A percentile compares a stretch with the other conserved stretches of the same genome.
Evolutionary conservation across 352 stramenopile genomes (phyloP).

Genomic region (Paralagenidium karlingii): DNA sequence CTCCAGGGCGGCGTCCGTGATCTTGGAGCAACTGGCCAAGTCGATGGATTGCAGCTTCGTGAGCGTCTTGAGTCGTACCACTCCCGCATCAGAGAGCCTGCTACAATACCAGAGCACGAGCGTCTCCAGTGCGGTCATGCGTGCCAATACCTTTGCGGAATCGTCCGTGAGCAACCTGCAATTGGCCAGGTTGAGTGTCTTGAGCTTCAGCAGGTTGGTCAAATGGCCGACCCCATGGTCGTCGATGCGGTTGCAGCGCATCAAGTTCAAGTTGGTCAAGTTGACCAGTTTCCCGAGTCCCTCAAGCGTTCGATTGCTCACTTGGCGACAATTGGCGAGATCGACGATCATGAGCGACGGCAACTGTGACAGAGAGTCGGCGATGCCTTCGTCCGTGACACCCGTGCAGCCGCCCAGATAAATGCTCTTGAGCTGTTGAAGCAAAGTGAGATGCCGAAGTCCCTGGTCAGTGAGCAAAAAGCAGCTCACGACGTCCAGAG

Average conservation of each 20-base stretch:
- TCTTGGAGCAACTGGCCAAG: conserved; percentile 55
- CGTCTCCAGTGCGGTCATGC: conserved; percentile 34
- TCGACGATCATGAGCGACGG: conserved; percentile 43
- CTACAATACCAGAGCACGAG: conserved; percentile 79
- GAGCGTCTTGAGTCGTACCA: conserved; percentile 21
- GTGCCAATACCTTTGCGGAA: conserved; percentile 19
- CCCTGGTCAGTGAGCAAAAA: conserved; percentile 51
- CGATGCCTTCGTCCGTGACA: conserved; percentile 45
- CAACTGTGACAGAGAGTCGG: conserved; percentile 19
- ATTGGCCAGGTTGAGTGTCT: conserved; percentile 68
- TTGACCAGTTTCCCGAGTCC: conserved; percentile 38
- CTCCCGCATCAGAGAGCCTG: conserved; percentile 59
- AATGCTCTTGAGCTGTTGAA: conserved; percentile 41
- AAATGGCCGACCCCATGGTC: conserved; percentile 35
- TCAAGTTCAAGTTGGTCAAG: conserved; percentile 64
- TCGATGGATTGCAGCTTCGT: conserved; percentile 51
- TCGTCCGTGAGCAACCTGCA: conserved; percentile 66
- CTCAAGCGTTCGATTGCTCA: conserved; percentile 42
- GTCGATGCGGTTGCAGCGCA: conserved; percentile 67
- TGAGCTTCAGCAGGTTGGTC: conserved; percentile 23
- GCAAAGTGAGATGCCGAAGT: conserved; percentile 17
- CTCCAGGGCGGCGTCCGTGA: conserved; percentile 36
- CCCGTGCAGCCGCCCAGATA: conserved; percentile 49
- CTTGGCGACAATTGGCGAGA: conserved; percentile 59
- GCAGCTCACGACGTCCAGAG: conserved; percentile 68